These are phyloP conservation scores for Petunia axillaris DNA, from an alignment of 257 asterid species.

Conservation along the genomic window DNA sequence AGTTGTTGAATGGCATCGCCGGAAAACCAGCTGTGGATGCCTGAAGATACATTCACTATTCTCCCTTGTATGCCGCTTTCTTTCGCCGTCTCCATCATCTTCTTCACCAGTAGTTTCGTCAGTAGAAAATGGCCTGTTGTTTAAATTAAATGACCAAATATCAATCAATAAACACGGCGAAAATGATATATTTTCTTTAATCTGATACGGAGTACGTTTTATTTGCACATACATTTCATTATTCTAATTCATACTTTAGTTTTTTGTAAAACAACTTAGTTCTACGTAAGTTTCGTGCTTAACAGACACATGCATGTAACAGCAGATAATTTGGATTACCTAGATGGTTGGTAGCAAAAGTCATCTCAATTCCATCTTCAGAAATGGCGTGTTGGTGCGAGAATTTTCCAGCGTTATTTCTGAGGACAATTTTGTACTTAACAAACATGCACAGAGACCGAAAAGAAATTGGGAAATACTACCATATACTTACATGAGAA, in stretches of 20 bases:
- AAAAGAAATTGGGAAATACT: too few species aligned
- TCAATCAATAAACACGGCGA: background rate
- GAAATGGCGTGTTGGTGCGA: constrained; percentile 73
- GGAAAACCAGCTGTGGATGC: constrained; percentile 89
- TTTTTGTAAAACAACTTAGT: too few species aligned
- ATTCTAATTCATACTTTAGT: too few species aligned
- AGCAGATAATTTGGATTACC: constrained; percentile 41
- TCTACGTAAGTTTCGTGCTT: too few species aligned
- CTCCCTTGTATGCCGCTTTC: constrained; percentile 74
- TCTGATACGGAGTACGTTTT: background rate
- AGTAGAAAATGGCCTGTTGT: constrained; percentile 76
- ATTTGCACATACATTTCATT: too few species aligned
- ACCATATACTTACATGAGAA: constrained; percentile 60
- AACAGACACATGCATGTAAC: too few species aligned
- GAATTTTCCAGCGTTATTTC: constrained; percentile 99
- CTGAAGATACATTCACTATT: constrained; percentile 86
- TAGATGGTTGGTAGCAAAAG: constrained; percentile 88
- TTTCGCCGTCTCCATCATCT: constrained; percentile 66
- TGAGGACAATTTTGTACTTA: constrained; percentile 21
- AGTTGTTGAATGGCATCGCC: constrained; percentile 75
- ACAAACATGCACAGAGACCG: too few species aligned
- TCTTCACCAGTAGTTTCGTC: constrained; percentile 72
- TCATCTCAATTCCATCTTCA: constrained; percentile 96
- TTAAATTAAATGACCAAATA: background rate
- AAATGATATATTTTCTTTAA: background rate